Evolutionary conservation across 768 basidiomycete genomes (phyloP).

Genomic region (Gloeostereum incarnatum): DNA sequence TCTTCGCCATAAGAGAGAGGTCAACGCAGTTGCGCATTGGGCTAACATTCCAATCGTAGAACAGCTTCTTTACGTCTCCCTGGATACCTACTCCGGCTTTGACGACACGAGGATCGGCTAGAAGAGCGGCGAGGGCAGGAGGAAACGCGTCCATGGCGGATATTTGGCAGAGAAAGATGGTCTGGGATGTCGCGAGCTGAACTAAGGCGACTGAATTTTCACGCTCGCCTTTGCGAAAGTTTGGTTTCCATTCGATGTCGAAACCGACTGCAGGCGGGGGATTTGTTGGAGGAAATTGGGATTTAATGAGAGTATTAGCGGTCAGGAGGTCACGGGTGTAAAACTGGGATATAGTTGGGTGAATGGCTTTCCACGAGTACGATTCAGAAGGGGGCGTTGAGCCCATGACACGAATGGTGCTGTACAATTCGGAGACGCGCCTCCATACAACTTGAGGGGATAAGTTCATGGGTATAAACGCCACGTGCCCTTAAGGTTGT

Average conservation of each 20-base stretch:
- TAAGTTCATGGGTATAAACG: too few species aligned
- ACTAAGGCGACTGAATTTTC: slow-evolving; percentile 69
- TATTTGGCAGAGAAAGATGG: slow-evolving; percentile 58
- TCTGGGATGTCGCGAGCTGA: slow-evolving; percentile 52
- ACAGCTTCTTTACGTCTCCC: slow-evolving; percentile 66
- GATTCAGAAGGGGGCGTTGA: too few species aligned
- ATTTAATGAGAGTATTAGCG: not conserved
- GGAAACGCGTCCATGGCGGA: slow-evolving; percentile 56
- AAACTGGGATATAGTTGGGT: not conserved
- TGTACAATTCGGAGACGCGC: too few species aligned
- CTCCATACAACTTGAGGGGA: too few species aligned
- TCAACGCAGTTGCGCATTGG: slow-evolving; percentile 51
- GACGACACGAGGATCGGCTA: slow-evolving; percentile 40
- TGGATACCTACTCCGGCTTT: slow-evolving; percentile 76
- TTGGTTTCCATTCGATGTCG: slow-evolving; percentile 78
- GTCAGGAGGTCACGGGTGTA: not conserved
- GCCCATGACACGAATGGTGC: too few species aligned
- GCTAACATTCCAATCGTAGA: slow-evolving; percentile 33
- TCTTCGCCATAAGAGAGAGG: slow-evolving; percentile 57
- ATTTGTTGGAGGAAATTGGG: not conserved
- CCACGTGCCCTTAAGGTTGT: too few species aligned
- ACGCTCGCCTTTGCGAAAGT: slow-evolving; percentile 34
- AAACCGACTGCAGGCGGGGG: slow-evolving; percentile 36
- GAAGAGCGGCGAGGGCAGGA: slow-evolving; percentile 34
- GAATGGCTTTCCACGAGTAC: not conserved